Conservation (phyloP, 345 rosid genomes). For the Gossypium australe region DNA sequence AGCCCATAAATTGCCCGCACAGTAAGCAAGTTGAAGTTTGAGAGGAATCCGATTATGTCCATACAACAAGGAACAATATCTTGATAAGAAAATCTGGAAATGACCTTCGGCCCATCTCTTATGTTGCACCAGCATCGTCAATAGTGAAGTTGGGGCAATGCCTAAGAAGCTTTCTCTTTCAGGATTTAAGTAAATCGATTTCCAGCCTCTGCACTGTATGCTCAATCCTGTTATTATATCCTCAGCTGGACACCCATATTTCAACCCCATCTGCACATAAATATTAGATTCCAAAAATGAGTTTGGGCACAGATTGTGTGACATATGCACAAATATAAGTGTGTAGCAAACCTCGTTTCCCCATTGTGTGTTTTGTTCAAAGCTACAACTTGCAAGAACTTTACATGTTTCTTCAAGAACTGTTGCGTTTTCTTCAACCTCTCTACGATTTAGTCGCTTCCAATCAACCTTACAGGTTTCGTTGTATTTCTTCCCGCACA, state of each 20-base stretch:
- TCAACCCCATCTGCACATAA: not conserved
- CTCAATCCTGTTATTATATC: slow-evolving; percentile 36
- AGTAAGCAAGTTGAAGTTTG: not conserved
- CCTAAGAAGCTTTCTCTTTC: slow-evolving; percentile 34
- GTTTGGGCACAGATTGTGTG: no score
- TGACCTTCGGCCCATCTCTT: slow-evolving; percentile 6
- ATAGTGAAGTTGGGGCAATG: slow-evolving; percentile 30
- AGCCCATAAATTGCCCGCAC: not conserved
- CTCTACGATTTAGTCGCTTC: not conserved
- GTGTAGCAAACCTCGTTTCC: not conserved
- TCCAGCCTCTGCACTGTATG: slow-evolving; percentile 45
- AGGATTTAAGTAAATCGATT: slow-evolving; percentile 28
- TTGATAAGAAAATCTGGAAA: not conserved
- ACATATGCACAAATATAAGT: no score
- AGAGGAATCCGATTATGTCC: slow-evolving; percentile 1
- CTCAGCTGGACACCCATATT: slow-evolving; percentile 34
- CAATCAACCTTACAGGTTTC: not conserved
- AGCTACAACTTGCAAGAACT: slow-evolving; percentile 7
- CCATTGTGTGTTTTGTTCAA: not conserved
- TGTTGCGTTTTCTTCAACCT: not conserved
- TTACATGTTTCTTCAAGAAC: not conserved
- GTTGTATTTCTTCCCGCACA: not conserved
- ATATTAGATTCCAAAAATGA: no score
- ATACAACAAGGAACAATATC: not conserved
- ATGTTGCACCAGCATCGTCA: not conserved